These are phyloP conservation scores for Sistotremastrum suecicum DNA, from an alignment of 768 basidiomycete genomes.

Conservation along the genomic window DNA sequence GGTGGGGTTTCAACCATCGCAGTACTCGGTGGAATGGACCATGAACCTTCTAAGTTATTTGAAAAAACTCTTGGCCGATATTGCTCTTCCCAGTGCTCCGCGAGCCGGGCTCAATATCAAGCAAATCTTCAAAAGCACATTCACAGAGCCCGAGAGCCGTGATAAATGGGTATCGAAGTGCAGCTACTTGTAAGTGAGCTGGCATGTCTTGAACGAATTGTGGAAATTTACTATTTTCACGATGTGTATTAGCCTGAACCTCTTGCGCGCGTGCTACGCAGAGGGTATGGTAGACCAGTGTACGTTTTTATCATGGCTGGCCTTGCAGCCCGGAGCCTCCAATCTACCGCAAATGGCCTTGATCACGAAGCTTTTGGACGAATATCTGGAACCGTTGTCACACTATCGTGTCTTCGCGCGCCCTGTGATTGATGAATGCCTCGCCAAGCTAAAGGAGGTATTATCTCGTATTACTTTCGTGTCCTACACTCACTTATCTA, in stretches of 20 bases:
- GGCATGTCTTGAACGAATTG: background rate
- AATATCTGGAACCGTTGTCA: conserved; percentile 62
- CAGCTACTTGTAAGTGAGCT: conserved; percentile 46
- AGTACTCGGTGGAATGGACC: conserved; percentile 79
- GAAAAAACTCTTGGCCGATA: conserved; percentile 71
- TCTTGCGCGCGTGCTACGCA: conserved; percentile 62
- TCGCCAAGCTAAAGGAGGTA: conserved; percentile 56
- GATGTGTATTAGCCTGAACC: conserved; percentile 35
- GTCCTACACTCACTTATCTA: conserved; percentile 22
- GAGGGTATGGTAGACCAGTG: conserved; percentile 71
- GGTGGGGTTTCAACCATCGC: conserved; percentile 65
- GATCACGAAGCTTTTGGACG: conserved; percentile 59
- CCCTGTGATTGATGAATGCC: conserved; percentile 59
- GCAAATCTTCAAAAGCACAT: conserved; percentile 68
- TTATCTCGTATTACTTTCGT: conserved; percentile 43
- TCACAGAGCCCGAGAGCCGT: conserved; percentile 55
- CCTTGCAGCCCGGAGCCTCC: conserved; percentile 60
- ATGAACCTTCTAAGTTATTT: conserved; percentile 67
- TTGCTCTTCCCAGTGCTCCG: conserved; percentile 66
- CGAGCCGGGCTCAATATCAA: conserved; percentile 69
- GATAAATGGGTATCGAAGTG: conserved; percentile 72
- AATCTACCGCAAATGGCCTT: conserved; percentile 77
- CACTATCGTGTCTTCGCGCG: conserved; percentile 50
- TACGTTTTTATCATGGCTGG: conserved; percentile 67
- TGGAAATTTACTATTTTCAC: background rate